phyloP scores from a whole-genome alignment of 148 eudicot genomes.

The Persicaria tinctoria region DNA sequence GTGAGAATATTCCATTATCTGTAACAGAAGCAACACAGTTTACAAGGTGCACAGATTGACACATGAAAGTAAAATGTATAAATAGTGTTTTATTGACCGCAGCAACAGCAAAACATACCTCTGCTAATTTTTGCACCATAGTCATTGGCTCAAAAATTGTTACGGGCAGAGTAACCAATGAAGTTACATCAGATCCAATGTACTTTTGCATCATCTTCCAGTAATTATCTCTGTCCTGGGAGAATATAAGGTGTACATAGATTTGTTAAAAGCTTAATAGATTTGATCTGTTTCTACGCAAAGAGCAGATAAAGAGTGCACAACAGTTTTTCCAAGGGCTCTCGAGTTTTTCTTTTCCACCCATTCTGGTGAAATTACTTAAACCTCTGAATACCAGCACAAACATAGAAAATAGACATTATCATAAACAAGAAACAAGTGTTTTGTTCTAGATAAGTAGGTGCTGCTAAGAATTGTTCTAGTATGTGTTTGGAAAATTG shows the following conservation, averaged over 20 bases:
- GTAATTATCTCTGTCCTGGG: conserved; percentile 82
- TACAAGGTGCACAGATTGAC: not conserved
- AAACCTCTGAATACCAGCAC: not conserved
- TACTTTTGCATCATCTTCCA: conserved; percentile 98
- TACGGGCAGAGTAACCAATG: conserved; percentile 97
- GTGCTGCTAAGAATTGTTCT: not conserved
- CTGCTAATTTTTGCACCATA: conserved; percentile 98
- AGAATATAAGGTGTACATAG: conserved; percentile 6
- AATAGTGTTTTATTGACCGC: not conserved
- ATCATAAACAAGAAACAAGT: not conserved
- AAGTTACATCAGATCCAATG: conserved; percentile 89
- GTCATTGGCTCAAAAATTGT: conserved; percentile 99
- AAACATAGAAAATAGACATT: not conserved
- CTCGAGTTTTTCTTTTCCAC: not conserved
- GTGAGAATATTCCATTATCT: conserved; percentile 91
- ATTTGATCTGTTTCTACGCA: not conserved
- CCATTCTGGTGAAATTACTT: not conserved
- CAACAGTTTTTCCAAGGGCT: not conserved
- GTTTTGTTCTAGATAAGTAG: not conserved
- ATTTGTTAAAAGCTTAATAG: not conserved
- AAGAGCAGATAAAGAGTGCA: not conserved
- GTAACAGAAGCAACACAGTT: conserved; percentile 20
- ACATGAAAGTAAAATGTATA: not conserved
- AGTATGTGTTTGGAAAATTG: not conserved
- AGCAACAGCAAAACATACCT: conserved; percentile 46